Conservation (phyloP, 805 yeast species). For the Candida multigemmis region DNA sequence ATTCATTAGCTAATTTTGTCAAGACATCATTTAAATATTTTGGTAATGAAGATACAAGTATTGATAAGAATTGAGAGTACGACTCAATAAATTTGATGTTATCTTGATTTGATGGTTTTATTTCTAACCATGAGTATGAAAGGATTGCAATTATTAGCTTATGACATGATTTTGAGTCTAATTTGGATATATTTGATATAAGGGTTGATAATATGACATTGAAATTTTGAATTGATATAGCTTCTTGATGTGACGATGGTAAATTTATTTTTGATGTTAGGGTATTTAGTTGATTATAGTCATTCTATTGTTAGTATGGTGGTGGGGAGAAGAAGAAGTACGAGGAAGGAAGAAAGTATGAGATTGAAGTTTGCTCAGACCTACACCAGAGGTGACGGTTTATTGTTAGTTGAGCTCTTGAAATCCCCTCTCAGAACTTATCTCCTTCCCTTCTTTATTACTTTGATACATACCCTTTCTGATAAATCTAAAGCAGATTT, state of each 20-base stretch:
- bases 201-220: conserved; percentile 47
- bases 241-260: conserved; percentile 43
- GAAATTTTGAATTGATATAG: conserved; percentile 46
- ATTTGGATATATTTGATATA: conserved; percentile 54
- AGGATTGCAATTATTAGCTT: conserved; percentile 54
- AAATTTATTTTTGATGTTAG: conserved; percentile 51
- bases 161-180: conserved; percentile 49
- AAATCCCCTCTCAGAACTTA: background rate
- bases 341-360: background rate
- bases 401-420: conserved; percentile 1
- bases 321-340: background rate
- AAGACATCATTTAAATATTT: conserved; percentile 87
- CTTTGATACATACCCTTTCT: conserved; percentile 37
- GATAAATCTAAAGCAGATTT: conserved; percentile 62
- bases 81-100: conserved; percentile 8
- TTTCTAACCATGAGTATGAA: conserved; percentile 54
- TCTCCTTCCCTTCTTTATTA: conserved; percentile 1
- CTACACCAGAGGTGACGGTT: background rate
- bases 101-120: no score
- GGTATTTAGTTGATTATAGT: conserved; percentile 46
- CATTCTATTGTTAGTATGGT: conserved; percentile 27
- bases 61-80: conserved; percentile 65
- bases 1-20: conserved; percentile 54
- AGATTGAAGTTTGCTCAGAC: background rate
- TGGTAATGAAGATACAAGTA: conserved; percentile 78